Percentiles rank a stretch among this genome's conserved stretches.
Evolutionary conservation across 805 yeast genomes (phyloP).

Genomic region (Saturnispora dispora): DNA sequence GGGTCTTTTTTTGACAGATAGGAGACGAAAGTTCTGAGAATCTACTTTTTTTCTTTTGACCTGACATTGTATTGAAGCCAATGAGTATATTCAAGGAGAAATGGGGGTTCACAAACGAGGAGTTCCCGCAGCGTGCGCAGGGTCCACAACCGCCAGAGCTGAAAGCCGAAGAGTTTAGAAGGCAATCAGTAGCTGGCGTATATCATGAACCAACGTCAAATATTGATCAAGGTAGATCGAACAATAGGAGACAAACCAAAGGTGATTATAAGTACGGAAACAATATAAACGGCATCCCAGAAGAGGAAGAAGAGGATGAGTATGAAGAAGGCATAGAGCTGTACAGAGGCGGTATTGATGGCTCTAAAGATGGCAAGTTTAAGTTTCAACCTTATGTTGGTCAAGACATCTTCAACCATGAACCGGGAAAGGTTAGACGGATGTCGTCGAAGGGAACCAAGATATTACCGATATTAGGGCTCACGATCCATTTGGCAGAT

Average conservation of each 20-base stretch:
- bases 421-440: slow-evolving; percentile 31
- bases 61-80: background rate
- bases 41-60: background rate
- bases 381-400: slow-evolving; percentile 1
- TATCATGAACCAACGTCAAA: slow-evolving; percentile 13
- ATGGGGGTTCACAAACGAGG: slow-evolving; percentile 4
- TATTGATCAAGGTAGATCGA: background rate
- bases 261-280: background rate
- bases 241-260: background rate
- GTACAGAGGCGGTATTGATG: background rate
- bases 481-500: slow-evolving; percentile 67
- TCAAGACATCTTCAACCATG: background rate
- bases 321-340: background rate
- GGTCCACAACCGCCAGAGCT: slow-evolving; percentile 22
- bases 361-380: background rate
- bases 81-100: slow-evolving; percentile 8
- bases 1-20: background rate
- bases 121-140: slow-evolving; percentile 25
- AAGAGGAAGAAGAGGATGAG: background rate
- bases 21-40: background rate
- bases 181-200: slow-evolving; percentile 26
- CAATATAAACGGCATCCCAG: background rate
- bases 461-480: slow-evolving; percentile 72
- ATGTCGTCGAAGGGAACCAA: slow-evolving; percentile 51
- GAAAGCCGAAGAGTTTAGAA: slow-evolving; percentile 15